Evolutionary conservation across 2,329 filamentous ascomycete genomes (phyloP).

Genomic region (Hypoxylon sp.): DNA sequence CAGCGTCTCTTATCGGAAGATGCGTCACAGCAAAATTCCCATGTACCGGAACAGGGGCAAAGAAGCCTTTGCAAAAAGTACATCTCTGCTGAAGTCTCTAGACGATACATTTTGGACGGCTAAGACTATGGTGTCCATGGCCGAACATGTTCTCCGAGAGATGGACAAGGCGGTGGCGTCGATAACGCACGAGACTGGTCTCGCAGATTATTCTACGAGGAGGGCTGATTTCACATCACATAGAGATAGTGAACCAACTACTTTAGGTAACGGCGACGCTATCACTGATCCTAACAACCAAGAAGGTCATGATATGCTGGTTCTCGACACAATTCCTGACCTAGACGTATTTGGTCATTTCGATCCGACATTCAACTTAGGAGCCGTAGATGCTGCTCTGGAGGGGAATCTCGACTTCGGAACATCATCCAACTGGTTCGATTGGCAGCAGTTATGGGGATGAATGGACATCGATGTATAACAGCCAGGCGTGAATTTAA

Average conservation of each 20-base stretch:
- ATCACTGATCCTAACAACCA: slow-evolving; percentile 27
- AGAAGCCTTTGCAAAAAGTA: slow-evolving; percentile 62
- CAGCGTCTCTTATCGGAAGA: slow-evolving; percentile 69
- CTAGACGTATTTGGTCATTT: slow-evolving; percentile 65
- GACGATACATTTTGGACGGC: slow-evolving; percentile 67
- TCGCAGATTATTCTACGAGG: slow-evolving; percentile 35
- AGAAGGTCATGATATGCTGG: slow-evolving; percentile 51
- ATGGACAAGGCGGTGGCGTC: slow-evolving; percentile 63
- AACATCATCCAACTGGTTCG: slow-evolving; percentile 60
- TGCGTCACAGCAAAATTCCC: slow-evolving; percentile 67
- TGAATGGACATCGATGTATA: no score
- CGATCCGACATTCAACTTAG: slow-evolving; percentile 62
- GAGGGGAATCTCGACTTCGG: slow-evolving; percentile 65
- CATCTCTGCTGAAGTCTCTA: slow-evolving; percentile 60
- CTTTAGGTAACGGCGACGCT: slow-evolving; percentile 12
- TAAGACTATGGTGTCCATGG: slow-evolving; percentile 62
- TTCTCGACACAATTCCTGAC: slow-evolving; percentile 56
- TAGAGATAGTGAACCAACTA: slow-evolving; percentile 20
- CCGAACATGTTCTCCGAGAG: slow-evolving; percentile 63
- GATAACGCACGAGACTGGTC: slow-evolving; percentile 49
- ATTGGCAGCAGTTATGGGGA: slow-evolving; percentile 46
- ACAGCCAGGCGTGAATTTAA: no score
- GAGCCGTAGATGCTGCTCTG: slow-evolving; percentile 62
- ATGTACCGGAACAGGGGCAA: slow-evolving; percentile 67
- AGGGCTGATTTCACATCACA: slow-evolving; percentile 29